These are phyloP conservation scores for Echeveria elegans DNA, from an alignment of 164 flowering plant genomes.

Conservation along the genomic window DNA sequence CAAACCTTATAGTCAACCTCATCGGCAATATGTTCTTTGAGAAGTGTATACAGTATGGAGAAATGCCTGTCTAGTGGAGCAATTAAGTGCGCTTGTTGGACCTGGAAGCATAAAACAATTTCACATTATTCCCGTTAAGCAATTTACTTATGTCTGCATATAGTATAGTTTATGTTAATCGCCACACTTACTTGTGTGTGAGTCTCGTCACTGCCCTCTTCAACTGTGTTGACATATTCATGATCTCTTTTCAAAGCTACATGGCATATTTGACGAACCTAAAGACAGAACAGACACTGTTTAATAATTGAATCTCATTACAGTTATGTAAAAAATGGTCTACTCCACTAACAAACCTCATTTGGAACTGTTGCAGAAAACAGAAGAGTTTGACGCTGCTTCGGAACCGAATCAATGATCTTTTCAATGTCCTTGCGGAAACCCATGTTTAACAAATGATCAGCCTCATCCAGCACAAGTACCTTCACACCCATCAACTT, in stretches of 20 bases:
- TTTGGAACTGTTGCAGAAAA: constrained; percentile 96
- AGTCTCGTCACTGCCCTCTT: constrained; percentile 91
- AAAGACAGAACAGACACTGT: constrained; percentile 13
- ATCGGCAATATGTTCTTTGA: constrained; percentile 80
- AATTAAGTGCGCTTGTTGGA: constrained; percentile 66
- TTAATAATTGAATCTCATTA: neutral
- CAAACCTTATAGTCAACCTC: constrained; percentile 87
- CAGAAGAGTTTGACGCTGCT: constrained; percentile 89
- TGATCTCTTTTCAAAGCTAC: constrained; percentile 89
- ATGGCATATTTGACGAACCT: constrained; percentile 94
- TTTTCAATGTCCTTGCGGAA: constrained; percentile 88
- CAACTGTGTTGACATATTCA: constrained; percentile 80
- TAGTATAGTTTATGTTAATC: neutral
- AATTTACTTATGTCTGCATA: too few species aligned
- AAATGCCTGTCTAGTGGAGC: constrained; percentile 84
- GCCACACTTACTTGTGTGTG: constrained; percentile 59
- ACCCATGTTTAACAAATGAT: constrained; percentile 93
- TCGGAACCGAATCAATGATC: constrained; percentile 86
- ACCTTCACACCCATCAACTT: constrained; percentile 88
- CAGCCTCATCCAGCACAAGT: constrained; percentile 98
- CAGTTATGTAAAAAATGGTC: neutral
- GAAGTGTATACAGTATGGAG: constrained; percentile 46
- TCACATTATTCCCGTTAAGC: neutral
- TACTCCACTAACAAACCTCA: constrained; percentile 43
- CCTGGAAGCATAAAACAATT: constrained; percentile 41